A percentile compares a stretch with the other conserved stretches of the same genome.
These are phyloP conservation scores for Dillenia suffruticosa DNA, from an alignment of 164 flowering plant species.

Conservation along the genomic window DNA sequence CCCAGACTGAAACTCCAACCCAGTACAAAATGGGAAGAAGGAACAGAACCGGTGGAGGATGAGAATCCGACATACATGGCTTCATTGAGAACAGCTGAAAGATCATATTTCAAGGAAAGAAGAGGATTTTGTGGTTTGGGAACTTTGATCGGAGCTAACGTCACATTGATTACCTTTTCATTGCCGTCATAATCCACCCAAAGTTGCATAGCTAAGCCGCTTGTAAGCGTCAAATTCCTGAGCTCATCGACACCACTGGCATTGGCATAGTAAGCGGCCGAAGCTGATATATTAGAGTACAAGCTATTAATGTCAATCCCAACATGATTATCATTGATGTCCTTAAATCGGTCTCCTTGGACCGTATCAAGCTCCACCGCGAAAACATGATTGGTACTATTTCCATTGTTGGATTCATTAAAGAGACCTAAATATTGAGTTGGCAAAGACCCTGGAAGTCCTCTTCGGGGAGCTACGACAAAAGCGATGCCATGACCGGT, in stretches of 20 bases:
- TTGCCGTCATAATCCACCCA: conserved; percentile 18
- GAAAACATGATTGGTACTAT: neutral
- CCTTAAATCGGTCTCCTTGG: neutral
- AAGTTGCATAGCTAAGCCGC: conserved; percentile 3
- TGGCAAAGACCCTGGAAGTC: neutral
- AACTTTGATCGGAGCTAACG: conserved; percentile 7
- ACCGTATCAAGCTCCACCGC: conserved; percentile 2
- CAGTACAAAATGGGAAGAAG: conserved; percentile 8
- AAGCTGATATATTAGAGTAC: neutral
- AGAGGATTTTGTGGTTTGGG: conserved; percentile 13
- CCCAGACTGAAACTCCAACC: conserved; percentile 1
- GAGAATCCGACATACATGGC: conserved; percentile 18
- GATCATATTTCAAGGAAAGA: conserved; percentile 1
- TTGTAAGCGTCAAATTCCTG: neutral
- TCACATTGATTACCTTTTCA: conserved; percentile 10
- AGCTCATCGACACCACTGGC: neutral
- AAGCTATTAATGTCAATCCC: conserved; percentile 3
- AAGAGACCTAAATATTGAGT: conserved; percentile 1
- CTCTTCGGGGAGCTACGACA: neutral
- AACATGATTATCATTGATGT: conserved; percentile 3
- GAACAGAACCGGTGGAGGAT: conserved; percentile 1
- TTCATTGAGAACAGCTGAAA: neutral
- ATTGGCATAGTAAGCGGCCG: neutral
- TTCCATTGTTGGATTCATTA: neutral
- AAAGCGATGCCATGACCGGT: neutral